phyloP scores from a whole-genome alignment of 345 rosid genomes.

The Citrus australasica region DNA sequence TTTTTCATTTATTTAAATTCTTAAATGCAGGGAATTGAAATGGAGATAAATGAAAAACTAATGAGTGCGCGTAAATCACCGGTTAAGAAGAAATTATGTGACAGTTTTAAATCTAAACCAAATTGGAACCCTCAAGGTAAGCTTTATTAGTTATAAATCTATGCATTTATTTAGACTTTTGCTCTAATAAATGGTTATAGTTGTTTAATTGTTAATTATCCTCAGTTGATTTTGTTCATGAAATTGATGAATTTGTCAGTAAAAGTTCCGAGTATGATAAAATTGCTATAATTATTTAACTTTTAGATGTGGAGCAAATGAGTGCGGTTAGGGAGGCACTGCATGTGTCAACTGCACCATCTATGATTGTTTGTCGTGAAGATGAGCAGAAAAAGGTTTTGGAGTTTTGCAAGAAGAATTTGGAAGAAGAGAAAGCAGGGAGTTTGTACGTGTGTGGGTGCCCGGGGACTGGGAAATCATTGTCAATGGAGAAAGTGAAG shows the following conservation, averaged over 20 bases:
- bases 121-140: conserved; percentile 74
- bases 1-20: not conserved
- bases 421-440: conserved; percentile 63
- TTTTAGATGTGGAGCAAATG: conserved; percentile 56
- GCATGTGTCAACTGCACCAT: conserved; percentile 72
- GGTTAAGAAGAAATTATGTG: conserved; percentile 17
- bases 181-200: not conserved
- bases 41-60: conserved; percentile 17
- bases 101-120: conserved; percentile 23
- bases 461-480: conserved; percentile 87
- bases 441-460: conserved; percentile 81
- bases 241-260: not conserved
- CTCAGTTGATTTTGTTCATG: not conserved
- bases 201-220: not conserved
- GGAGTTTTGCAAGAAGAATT: conserved; percentile 62
- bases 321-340: conserved; percentile 68
- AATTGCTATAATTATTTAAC: not conserved
- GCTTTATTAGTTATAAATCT: not conserved
- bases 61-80: conserved; percentile 19
- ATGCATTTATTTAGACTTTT: not conserved
- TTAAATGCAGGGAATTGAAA: conserved; percentile 27
- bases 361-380: conserved; percentile 65
- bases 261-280: not conserved
- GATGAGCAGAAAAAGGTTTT: conserved; percentile 60
- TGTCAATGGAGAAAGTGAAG: conserved; percentile 73